Percentiles rank a stretch among this genome's conserved stretches.
These are phyloP conservation scores for Gossypium stocksii DNA, from an alignment of 345 rosid species.

Conservation along the genomic window DNA sequence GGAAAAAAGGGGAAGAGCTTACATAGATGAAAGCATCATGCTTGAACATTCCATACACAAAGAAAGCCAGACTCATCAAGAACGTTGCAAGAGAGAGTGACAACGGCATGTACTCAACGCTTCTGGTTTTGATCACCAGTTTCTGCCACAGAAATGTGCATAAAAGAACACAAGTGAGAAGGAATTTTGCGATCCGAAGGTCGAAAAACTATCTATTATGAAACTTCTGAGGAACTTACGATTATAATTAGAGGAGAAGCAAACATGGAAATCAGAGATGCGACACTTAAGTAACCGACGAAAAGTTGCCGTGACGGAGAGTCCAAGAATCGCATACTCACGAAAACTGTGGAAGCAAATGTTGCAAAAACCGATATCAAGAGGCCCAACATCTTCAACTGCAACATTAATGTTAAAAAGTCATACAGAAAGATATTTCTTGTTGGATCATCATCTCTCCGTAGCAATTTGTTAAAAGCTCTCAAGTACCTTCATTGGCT, in stretches of 20 bases:
- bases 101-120: conserved; percentile 55
- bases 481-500: conserved; percentile 30
- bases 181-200: background rate
- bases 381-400: conserved; percentile 46
- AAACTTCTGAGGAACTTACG: background rate
- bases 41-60: conserved; percentile 35
- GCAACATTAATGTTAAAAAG: conserved; percentile 11
- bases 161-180: background rate
- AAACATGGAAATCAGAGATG: conserved; percentile 27
- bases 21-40: conserved; percentile 44
- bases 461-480: background rate
- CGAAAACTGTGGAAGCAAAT: conserved; percentile 27
- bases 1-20: conserved; percentile 8
- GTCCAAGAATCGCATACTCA: conserved; percentile 32
- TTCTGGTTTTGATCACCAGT: conserved; percentile 37
- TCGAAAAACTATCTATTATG: background rate
- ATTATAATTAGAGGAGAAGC: conserved; percentile 3
- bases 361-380: conserved; percentile 24
- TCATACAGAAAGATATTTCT: background rate
- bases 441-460: background rate
- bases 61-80: conserved; percentile 44
- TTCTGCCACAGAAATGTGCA: conserved; percentile 24
- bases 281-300: conserved; percentile 46
- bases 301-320: conserved; percentile 26
- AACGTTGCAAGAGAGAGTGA: conserved; percentile 46